phyloP scores from a whole-genome alignment of 345 rosid species.

The Acer campestre region DNA sequence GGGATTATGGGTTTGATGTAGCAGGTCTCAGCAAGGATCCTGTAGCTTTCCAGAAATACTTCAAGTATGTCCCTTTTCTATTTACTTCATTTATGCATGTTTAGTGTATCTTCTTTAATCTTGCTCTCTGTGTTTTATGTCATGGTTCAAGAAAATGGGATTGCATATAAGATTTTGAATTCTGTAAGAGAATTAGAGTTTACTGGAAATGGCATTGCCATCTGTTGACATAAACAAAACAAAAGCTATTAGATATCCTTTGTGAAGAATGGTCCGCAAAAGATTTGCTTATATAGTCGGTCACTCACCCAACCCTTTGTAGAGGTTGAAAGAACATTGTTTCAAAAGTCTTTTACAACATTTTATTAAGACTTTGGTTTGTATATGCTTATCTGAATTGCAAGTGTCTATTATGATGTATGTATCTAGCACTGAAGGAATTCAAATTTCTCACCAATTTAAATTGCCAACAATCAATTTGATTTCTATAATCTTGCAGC shows the following conservation, averaged over 20 bases:
- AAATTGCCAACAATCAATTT: neutral
- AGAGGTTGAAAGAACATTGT: no score
- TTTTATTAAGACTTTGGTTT: neutral
- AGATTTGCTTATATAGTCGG: neutral
- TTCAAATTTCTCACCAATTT: neutral
- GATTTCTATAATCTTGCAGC: constrained; percentile 42
- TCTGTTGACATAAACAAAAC: neutral
- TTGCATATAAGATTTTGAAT: neutral
- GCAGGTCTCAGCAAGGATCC: constrained; percentile 80
- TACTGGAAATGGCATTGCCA: constrained; percentile 1
- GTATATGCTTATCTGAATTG: neutral
- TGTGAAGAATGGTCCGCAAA: neutral
- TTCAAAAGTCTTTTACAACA: neutral
- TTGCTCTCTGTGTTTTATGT: neutral
- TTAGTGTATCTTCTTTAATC: neutral
- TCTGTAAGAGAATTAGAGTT: neutral
- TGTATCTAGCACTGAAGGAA: neutral
- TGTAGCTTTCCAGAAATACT: constrained; percentile 57
- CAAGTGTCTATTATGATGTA: neutral
- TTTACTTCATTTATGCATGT: neutral
- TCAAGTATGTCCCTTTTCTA: constrained; percentile 52
- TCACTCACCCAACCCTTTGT: no score
- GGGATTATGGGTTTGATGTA: constrained; percentile 94
- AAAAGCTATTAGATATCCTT: neutral
- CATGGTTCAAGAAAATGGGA: neutral